These are phyloP conservation scores for Coniochaeta sp. DNA, from an alignment of 2,329 filamentous ascomycete genomes.

Conservation along the genomic window DNA sequence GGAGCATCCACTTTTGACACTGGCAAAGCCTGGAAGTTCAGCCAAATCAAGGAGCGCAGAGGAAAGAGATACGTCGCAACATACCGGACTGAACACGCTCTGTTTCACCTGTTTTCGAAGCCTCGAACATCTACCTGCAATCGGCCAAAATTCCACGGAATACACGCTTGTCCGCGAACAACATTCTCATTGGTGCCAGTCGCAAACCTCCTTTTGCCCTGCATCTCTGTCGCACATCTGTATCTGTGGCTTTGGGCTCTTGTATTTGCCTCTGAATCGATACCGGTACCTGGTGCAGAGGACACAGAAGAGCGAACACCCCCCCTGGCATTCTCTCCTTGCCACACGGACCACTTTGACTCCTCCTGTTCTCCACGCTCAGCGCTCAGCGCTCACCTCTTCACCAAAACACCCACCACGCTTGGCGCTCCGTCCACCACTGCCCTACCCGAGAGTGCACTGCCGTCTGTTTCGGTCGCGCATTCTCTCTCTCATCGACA, in stretches of 20 bases:
- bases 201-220: neutral
- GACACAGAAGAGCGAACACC: neutral
- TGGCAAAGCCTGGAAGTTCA: neutral
- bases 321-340: neutral
- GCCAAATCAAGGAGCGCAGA: neutral
- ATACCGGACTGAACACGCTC: neutral
- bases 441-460: neutral
- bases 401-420: neutral
- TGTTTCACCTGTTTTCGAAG: neutral
- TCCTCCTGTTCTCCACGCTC: neutral
- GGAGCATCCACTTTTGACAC: neutral
- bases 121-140: neutral
- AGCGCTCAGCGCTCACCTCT: neutral
- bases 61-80: neutral
- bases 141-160: neutral
- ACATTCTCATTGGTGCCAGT: neutral
- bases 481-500: constrained; percentile 7
- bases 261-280: neutral
- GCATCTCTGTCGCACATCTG: neutral
- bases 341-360: neutral
- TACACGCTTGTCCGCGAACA: neutral
- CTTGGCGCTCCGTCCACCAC: neutral
- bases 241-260: neutral
- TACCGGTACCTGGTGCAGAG: too few species aligned
- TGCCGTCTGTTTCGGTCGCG: constrained; percentile 1